Conservation (phyloP, 2,329 filamentous ascomycete genomes). For the Ophiosphaerella narmari region DNA sequence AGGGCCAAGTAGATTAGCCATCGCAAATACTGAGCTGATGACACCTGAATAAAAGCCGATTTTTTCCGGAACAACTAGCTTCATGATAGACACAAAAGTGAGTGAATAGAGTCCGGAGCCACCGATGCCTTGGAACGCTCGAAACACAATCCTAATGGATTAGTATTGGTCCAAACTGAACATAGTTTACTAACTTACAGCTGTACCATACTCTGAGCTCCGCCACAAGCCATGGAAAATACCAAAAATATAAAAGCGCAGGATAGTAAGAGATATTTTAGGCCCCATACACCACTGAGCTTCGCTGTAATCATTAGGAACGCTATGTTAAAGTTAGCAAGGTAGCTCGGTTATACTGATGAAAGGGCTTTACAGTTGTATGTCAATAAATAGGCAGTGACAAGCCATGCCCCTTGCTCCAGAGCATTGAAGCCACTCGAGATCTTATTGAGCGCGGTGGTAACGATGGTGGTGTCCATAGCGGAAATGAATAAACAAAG, state of each 20-base stretch:
- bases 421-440: conserved; percentile 33
- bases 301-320: conserved; percentile 43
- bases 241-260: conserved; percentile 33
- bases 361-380: conserved; percentile 27
- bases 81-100: conserved; percentile 40
- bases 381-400: conserved; percentile 39
- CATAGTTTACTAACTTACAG: conserved; percentile 14
- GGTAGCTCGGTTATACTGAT: no score
- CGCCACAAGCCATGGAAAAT: conserved; percentile 40
- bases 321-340: conserved; percentile 9
- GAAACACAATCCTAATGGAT: conserved; percentile 41
- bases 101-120: conserved; percentile 56
- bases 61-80: conserved; percentile 35
- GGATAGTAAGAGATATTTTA: conserved; percentile 26
- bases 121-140: conserved; percentile 52
- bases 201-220: conserved; percentile 35
- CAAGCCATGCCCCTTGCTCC: conserved; percentile 36
- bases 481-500: conserved; percentile 41
- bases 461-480: conserved; percentile 40
- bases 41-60: conserved; percentile 42
- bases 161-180: conserved; percentile 2
- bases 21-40: conserved; percentile 45
- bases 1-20: conserved; percentile 51
- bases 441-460: conserved; percentile 38
- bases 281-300: conserved; percentile 37